phyloP scores from a whole-genome alignment of 78 protist genomes.

The Dictyostelium purpureum region DNA sequence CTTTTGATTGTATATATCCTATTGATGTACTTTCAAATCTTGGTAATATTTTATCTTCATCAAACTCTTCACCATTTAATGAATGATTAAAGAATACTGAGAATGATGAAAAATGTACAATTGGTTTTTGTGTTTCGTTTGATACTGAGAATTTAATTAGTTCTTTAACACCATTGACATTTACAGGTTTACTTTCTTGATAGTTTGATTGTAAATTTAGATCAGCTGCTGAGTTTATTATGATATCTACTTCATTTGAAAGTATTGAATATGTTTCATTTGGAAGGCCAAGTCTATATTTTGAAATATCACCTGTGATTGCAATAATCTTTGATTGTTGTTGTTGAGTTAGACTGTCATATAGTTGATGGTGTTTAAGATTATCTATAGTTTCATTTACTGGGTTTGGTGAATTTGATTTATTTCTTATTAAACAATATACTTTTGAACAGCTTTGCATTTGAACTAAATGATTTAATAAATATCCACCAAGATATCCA shows the following conservation, averaged over 20 bases:
- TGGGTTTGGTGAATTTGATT: background rate
- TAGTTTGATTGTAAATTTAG: background rate
- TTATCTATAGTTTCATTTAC: background rate
- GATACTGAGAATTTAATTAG: background rate
- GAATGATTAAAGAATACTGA: background rate
- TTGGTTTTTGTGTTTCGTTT: background rate
- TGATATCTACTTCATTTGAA: background rate
- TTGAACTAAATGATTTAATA: background rate
- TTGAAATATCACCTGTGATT: slow-evolving; percentile 11
- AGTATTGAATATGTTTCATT: background rate
- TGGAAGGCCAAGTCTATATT: background rate
- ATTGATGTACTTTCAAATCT: background rate
- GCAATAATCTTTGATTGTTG: background rate
- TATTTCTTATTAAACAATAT: slow-evolving; percentile 37
- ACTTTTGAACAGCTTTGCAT: background rate
- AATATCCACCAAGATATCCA: slow-evolving; percentile 34
- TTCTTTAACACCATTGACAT: background rate
- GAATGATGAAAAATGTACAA: background rate
- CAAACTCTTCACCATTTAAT: background rate
- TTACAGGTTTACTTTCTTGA: background rate
- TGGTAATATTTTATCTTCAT: background rate
- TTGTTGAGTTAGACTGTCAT: background rate
- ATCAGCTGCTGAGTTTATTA: background rate
- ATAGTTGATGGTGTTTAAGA: background rate
- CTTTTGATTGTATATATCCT: slow-evolving; percentile 61